Conservation (phyloP, 1,284 basidiomycete species). For the Melampsora americana region DNA sequence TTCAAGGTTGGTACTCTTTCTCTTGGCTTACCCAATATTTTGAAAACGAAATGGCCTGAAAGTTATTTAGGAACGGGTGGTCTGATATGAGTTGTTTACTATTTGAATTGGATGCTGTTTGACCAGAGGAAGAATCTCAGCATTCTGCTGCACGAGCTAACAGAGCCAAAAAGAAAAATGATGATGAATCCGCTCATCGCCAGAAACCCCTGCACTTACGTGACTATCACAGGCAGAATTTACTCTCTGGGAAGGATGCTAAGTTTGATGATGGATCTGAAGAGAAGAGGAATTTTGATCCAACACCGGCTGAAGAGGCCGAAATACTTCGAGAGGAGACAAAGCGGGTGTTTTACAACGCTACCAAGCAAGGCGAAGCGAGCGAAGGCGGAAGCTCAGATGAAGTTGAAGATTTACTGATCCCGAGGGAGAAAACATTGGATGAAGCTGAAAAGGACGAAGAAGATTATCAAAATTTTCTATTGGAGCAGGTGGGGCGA, state of each 20-base stretch:
- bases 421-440: conserved; percentile 70
- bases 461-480: conserved; percentile 73
- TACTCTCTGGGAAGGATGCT: conserved; percentile 51
- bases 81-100: no score
- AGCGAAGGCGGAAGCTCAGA: conserved; percentile 63
- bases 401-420: conserved; percentile 58
- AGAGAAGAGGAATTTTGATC: conserved; percentile 35
- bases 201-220: conserved; percentile 56
- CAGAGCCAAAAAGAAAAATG: conserved; percentile 51
- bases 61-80: no score
- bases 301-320: conserved; percentile 78
- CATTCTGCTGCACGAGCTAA: conserved; percentile 51
- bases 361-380: conserved; percentile 57
- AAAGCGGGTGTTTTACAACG: conserved; percentile 70
- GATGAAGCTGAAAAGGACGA: conserved; percentile 72
- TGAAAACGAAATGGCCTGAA: not conserved
- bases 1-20: conserved; percentile 62
- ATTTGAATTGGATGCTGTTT: not conserved
- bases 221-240: conserved; percentile 57
- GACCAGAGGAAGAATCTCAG: conserved; percentile 52
- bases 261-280: conserved; percentile 43
- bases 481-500: conserved; percentile 76
- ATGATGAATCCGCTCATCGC: conserved; percentile 55
- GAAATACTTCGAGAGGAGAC: conserved; percentile 72
- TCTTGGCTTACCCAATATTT: not conserved